A percentile compares a stretch with the other conserved stretches of the same genome.
phyloP scores from a whole-genome alignment of 1,284 basidiomycete species.

The Kwoniella shivajii region DNA sequence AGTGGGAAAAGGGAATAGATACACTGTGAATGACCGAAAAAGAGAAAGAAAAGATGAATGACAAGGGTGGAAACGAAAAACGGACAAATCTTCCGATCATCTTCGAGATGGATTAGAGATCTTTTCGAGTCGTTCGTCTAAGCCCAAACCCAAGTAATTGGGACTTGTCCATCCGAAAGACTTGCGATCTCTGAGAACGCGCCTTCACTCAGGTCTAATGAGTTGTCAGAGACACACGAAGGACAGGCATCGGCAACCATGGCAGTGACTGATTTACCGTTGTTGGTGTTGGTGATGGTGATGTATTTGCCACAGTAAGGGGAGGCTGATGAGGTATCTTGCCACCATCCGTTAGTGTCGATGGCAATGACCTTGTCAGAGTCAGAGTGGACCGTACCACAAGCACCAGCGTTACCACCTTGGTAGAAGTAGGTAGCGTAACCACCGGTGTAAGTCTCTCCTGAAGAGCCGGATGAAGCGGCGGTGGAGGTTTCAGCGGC shows the following conservation, averaged over 20 bases:
- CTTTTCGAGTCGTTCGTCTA: constrained; percentile 19
- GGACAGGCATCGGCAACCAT: constrained; percentile 72
- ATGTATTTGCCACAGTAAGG: constrained; percentile 38
- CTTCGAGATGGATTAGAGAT: neutral
- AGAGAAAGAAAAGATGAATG: constrained; percentile 1
- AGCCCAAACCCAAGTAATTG: constrained; percentile 59
- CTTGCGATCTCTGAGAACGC: constrained; percentile 69
- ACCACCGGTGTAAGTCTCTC: constrained; percentile 37
- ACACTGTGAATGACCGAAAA: constrained; percentile 12
- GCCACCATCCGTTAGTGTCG: constrained; percentile 37
- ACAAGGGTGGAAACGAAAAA: neutral
- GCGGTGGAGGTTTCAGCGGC: constrained; percentile 27
- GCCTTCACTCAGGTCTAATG: constrained; percentile 74
- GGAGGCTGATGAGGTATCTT: constrained; percentile 24
- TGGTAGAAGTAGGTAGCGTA: constrained; percentile 72
- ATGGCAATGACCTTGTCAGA: constrained; percentile 67
- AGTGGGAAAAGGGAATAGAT: constrained; percentile 1
- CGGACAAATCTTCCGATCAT: neutral
- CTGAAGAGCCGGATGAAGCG: constrained; percentile 20
- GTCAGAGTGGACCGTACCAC: constrained; percentile 69
- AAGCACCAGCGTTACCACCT: constrained; percentile 67
- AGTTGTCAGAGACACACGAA: constrained; percentile 65
- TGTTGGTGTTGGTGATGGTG: constrained; percentile 49
- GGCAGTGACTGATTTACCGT: constrained; percentile 64
- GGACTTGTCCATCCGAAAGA: constrained; percentile 62